Evolutionary conservation across 179 eudicot genomes (phyloP).

Genomic region (Amaranthus tricolor): DNA sequence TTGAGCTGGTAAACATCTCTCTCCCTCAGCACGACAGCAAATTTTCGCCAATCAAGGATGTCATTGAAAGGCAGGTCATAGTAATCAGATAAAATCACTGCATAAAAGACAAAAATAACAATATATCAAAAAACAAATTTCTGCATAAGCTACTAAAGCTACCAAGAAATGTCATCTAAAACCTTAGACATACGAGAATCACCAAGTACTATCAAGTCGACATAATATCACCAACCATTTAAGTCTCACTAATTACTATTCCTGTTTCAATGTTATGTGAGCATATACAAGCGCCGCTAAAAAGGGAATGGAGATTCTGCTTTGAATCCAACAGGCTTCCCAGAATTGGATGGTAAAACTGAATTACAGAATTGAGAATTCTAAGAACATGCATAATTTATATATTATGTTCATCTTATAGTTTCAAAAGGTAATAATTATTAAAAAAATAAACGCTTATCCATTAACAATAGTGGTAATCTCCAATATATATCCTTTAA

Average conservation of each 20-base stretch:
- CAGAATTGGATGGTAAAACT: too few species aligned
- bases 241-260: not conserved
- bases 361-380: too few species aligned
- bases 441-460: too few species aligned
- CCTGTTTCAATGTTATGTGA: not conserved
- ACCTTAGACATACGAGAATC: not conserved
- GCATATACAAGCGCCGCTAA: not conserved
- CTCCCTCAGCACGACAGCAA: conserved; percentile 73
- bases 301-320: too few species aligned
- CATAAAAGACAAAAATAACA: conserved; percentile 16
- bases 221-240: not conserved
- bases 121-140: not conserved
- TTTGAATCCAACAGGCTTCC: too few species aligned
- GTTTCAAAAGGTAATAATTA: too few species aligned
- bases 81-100: conserved; percentile 89
- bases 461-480: too few species aligned
- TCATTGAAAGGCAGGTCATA: conserved; percentile 93
- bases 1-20: conserved; percentile 85
- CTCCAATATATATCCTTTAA: too few species aligned
- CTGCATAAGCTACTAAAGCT: conserved; percentile 5
- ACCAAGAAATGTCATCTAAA: not conserved
- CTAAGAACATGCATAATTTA: too few species aligned
- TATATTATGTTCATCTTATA: too few species aligned
- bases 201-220: too few species aligned
- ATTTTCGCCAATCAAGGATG: conserved; percentile 79